These are phyloP conservation scores for Sarcodon aspratus DNA, from an alignment of 768 basidiomycete genomes.

Conservation along the genomic window DNA sequence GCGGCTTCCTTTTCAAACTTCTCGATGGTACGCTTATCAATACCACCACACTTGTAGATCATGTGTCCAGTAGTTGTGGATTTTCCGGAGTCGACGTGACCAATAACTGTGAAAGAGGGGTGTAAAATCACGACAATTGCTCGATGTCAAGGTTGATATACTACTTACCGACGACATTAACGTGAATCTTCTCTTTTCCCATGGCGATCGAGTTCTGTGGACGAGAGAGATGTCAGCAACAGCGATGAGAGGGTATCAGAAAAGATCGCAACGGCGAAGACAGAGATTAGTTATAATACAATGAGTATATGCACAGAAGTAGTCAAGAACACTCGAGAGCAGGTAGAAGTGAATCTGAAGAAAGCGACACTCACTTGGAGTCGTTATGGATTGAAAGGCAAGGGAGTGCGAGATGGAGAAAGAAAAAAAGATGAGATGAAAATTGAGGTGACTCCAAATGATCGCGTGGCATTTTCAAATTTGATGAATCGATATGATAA, in stretches of 20 bases:
- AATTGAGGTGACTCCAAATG: no score
- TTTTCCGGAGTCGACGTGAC: constrained; percentile 99
- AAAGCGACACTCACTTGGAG: no score
- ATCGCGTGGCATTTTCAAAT: no score
- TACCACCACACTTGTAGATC: constrained; percentile 99
- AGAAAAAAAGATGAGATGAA: no score
- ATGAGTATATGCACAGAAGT: neutral
- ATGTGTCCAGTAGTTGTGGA: constrained; percentile 99
- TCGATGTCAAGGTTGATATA: constrained; percentile 16
- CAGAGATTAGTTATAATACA: neutral
- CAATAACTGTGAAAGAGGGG: constrained; percentile 57
- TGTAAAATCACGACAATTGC: constrained; percentile 14
- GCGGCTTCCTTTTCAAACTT: constrained; percentile 99
- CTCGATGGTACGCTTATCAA: constrained; percentile 99
- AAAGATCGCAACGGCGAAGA: neutral
- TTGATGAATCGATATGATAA: no score
- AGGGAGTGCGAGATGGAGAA: no score
- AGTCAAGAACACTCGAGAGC: neutral
- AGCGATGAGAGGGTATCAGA: constrained; percentile 6
- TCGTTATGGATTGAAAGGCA: no score
- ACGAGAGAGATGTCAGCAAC: constrained; percentile 5
- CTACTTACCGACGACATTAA: constrained; percentile 91
- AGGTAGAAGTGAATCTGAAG: no score
- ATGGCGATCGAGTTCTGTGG: constrained; percentile 53
- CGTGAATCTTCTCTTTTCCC: constrained; percentile 95